phyloP scores from a whole-genome alignment of 2,329 filamentous ascomycete genomes.

The Epichloe coenophiala region DNA sequence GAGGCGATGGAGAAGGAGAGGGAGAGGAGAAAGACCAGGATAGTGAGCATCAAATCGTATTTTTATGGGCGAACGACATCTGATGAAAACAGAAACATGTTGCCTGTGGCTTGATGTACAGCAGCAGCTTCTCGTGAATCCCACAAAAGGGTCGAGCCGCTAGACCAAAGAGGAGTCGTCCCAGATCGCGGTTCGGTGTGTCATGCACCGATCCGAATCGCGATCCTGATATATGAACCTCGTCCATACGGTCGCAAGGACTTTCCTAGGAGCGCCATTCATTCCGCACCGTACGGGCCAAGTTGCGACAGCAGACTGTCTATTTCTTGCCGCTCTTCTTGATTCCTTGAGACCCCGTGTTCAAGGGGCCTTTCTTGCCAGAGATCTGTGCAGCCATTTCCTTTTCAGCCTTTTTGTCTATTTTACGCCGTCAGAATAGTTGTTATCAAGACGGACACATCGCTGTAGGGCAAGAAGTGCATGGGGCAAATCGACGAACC shows the following conservation, averaged over 20 bases:
- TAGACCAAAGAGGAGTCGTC: too few relatives aligned
- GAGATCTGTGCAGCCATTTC: constrained; percentile 62
- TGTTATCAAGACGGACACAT: too few relatives aligned
- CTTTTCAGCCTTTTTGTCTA: constrained; percentile 76
- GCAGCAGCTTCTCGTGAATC: too few relatives aligned
- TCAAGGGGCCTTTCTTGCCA: constrained; percentile 78
- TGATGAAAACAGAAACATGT: background rate
- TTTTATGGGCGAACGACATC: background rate
- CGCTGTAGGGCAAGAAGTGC: background rate
- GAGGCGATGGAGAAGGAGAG: too few relatives aligned
- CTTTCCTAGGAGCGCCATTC: background rate
- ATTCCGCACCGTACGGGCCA: background rate
- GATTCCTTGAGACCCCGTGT: constrained; percentile 75
- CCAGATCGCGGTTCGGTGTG: too few relatives aligned
- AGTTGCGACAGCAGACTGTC: constrained; percentile 7
- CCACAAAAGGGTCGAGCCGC: too few relatives aligned
- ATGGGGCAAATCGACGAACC: constrained; percentile 39
- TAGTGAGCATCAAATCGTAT: background rate
- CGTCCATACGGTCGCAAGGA: too few relatives aligned
- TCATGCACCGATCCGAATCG: too few relatives aligned
- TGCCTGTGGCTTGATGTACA: too few relatives aligned
- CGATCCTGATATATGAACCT: too few relatives aligned
- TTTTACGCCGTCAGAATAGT: background rate
- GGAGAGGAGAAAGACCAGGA: background rate
- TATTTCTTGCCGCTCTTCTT: constrained; percentile 99